A percentile compares a stretch with the other conserved stretches of the same genome.
Evolutionary conservation across 805 yeast genomes (phyloP).

Genomic region (Tetrapisispora nanseiensis): DNA sequence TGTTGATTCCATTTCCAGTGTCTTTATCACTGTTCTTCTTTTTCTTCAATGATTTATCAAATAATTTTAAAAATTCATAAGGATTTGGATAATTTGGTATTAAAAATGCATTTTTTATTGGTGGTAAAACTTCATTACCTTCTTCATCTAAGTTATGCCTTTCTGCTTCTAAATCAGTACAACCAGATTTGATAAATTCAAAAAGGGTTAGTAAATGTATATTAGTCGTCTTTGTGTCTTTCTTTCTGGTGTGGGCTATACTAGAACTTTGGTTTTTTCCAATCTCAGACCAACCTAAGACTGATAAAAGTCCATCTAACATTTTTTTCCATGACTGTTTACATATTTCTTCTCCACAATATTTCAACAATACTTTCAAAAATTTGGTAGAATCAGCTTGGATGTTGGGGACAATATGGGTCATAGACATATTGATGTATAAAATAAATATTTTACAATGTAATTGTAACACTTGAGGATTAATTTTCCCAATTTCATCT

Average conservation of each 20-base stretch:
- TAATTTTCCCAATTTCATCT: slow-evolving; percentile 37
- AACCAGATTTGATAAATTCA: slow-evolving; percentile 38
- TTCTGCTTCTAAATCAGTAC: slow-evolving; percentile 5
- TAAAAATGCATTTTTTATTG: slow-evolving; percentile 33
- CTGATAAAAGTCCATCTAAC: slow-evolving; percentile 53
- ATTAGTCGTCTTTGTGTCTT: slow-evolving; percentile 18
- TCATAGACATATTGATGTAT: slow-evolving; percentile 84
- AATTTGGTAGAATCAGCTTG: slow-evolving; percentile 68
- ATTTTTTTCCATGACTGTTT: slow-evolving; percentile 62
- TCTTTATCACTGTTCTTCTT: slow-evolving; percentile 13
- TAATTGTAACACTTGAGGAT: slow-evolving; percentile 46
- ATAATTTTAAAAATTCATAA: slow-evolving; percentile 52
- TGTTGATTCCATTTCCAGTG: not conserved
- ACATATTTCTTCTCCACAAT: slow-evolving; percentile 46
- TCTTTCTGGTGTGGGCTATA: slow-evolving; percentile 15
- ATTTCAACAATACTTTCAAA: slow-evolving; percentile 46
- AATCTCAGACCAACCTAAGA: slow-evolving; percentile 59
- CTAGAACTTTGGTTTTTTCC: slow-evolving; percentile 16
- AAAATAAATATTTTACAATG: slow-evolving; percentile 56
- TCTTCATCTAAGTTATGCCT: not conserved
- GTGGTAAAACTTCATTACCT: not conserved
- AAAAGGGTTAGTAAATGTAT: slow-evolving; percentile 32
- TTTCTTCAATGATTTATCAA: slow-evolving; percentile 33
- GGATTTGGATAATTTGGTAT: slow-evolving; percentile 52
- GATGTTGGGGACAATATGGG: slow-evolving; percentile 72